Evolutionary conservation across 2,329 filamentous ascomycete genomes (phyloP), one percentile per base, ranked within the genome.

Genomic region (Trichoderma koningii): DNA sequence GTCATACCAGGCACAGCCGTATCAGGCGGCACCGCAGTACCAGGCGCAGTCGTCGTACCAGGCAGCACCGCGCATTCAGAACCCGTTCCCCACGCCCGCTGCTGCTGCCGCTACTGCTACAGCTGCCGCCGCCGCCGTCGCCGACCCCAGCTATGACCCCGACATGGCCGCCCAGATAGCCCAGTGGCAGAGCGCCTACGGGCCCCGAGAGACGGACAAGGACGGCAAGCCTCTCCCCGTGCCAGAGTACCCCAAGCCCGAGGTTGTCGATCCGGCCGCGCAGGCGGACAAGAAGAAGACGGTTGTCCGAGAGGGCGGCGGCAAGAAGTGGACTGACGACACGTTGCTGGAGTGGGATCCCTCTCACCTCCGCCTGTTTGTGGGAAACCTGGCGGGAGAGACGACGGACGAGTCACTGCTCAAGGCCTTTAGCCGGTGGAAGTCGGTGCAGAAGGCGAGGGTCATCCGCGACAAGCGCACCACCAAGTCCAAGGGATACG

Each of bases 401-500:
- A 95, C 96, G 34, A 99, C 95, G 1, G 95, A 99, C 76, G 95
- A 99, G 64, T 95, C 92, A 1, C 84, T 99, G 12, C 84, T 95
- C 72, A 99, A 99, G 79, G 95, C 95, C 2, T 99, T 99, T 72
- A 84, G 91, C 21, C 88, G 89, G 66, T 99, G 96, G 83, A 83
- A 87, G 19, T 96, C 92, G 1, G 87, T 98, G 26, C 90, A 94
- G 70, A 98, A 97, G 77, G 93, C 94, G 19, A 89, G 93, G 57
- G 95, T 99, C 38, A 89, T 98, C 67, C 88, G 95, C 59, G 95
- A 99, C 80, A 98, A 97, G 82, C 88, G 93, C 66, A 97, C 94
- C 0, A 95, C 91, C 64, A 99, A 99, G 80, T 96, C 91, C 73
- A 96, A 95, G 76, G 95, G 94, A 0, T 99, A 92, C 75, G 95